Percentiles rank a stretch among this genome's conserved stretches.
Conservation (phyloP, 352 stramenopile species). For the Globisporangium alternatum region DNA sequence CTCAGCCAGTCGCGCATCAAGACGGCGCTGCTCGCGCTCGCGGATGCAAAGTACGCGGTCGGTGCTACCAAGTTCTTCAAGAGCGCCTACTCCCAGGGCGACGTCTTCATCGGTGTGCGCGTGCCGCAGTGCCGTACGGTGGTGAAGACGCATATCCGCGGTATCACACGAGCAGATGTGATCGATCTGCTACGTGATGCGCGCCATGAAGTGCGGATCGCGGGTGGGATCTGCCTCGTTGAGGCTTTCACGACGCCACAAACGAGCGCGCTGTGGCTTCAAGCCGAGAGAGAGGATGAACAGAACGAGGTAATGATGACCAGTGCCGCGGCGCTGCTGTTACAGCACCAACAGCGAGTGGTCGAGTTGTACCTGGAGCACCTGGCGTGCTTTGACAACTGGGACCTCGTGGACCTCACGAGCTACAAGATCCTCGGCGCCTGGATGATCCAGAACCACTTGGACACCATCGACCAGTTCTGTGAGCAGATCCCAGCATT, state of each 20-base stretch:
- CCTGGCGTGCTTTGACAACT: conserved; percentile 20
- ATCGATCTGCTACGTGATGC: conserved; percentile 12
- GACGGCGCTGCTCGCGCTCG: conserved; percentile 11
- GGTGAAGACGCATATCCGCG: conserved; percentile 12
- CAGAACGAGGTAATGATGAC: no score
- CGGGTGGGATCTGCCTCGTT: conserved; percentile 18
- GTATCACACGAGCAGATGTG: conserved; percentile 5
- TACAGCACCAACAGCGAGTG: neutral
- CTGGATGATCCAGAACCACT: conserved; percentile 8
- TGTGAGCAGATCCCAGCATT: neutral
- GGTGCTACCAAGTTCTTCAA: conserved; percentile 17
- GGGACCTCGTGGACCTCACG: conserved; percentile 21
- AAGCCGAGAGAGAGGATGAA: no score
- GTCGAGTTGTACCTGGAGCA: conserved; percentile 18
- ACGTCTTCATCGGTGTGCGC: conserved; percentile 20
- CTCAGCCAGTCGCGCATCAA: conserved; percentile 4
- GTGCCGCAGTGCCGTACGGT: conserved; percentile 16
- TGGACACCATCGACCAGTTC: neutral
- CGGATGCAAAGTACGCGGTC: conserved; percentile 1
- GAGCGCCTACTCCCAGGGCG: conserved; percentile 11
- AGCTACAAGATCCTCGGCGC: conserved; percentile 19
- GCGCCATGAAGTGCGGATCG: conserved; percentile 19
- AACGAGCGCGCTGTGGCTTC: neutral
- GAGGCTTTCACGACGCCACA: conserved; percentile 12
- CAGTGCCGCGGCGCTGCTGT: neutral